Conservation (phyloP, 208 protist genomes). For the Wallacemonas sp. region DNA sequence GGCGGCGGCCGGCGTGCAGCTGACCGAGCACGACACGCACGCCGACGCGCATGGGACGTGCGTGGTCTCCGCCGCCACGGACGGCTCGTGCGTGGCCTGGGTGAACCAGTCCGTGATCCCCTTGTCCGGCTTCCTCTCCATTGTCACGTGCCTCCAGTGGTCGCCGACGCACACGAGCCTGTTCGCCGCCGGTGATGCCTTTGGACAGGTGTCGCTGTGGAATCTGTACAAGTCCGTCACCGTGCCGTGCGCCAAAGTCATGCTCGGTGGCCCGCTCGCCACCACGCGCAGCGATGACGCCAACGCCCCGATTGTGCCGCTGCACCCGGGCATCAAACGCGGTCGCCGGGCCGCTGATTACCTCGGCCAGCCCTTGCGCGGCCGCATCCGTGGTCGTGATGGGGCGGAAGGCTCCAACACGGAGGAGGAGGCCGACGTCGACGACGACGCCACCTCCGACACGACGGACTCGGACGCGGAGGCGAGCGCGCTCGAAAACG, state of each 20-base stretch:
- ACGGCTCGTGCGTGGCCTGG: conserved; percentile 65
- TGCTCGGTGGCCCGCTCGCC: conserved; percentile 15
- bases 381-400: neutral
- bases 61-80: conserved; percentile 48
- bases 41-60: conserved; percentile 28
- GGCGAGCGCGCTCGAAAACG: neutral
- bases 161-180: conserved; percentile 61
- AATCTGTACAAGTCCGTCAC: conserved; percentile 42
- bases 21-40: too few relatives aligned
- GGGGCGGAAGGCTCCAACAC: neutral
- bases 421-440: neutral
- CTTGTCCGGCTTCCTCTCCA: conserved; percentile 55
- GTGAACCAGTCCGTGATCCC: conserved; percentile 32
- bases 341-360: neutral
- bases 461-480: neutral
- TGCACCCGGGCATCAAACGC: neutral
- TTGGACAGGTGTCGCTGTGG: conserved; percentile 64
- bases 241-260: conserved; percentile 45
- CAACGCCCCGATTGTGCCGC: conserved; percentile 9
- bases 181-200: conserved; percentile 66
- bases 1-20: too few relatives aligned
- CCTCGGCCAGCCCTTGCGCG: conserved; percentile 1
- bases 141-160: conserved; percentile 64
- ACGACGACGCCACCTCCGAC: neutral
- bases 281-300: conserved; percentile 7